Evolutionary conservation across 2,329 filamentous ascomycete genomes (phyloP).

Genomic region (Colletotrichum aenigma): DNA sequence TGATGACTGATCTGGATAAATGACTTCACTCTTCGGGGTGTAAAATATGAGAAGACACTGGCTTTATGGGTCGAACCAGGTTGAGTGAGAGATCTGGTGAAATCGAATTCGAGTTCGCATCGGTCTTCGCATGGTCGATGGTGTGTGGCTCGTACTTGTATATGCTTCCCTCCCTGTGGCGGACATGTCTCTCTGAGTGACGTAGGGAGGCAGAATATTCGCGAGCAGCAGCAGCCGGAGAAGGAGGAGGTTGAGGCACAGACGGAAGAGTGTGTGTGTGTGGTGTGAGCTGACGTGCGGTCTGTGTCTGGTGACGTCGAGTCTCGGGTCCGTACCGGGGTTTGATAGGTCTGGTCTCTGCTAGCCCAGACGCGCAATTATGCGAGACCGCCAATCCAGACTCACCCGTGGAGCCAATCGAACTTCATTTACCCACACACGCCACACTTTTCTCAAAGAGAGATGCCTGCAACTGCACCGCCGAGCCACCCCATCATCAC

Average conservation of each 20-base stretch:
- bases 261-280: neutral
- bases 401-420: neutral
- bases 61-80: neutral
- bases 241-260: neutral
- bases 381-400: constrained; percentile 12
- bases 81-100: neutral
- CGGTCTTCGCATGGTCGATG: neutral
- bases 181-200: neutral
- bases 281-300: constrained; percentile 14
- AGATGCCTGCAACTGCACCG: neutral
- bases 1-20: neutral
- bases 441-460: neutral
- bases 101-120: neutral
- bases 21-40: neutral
- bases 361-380: neutral
- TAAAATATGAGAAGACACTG: neutral
- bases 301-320: constrained; percentile 13
- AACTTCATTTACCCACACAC: neutral
- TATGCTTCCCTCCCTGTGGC: neutral
- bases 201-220: neutral
- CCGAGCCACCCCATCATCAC: neutral
- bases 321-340: constrained; percentile 3
- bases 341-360: constrained; percentile 8
- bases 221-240: neutral
- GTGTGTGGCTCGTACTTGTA: neutral